Percentiles rank a stretch among this genome's conserved stretches.
These are phyloP conservation scores for Aspergillus bridgeri DNA, from an alignment of 495 filamentous ascomycete species.

Conservation along the genomic window DNA sequence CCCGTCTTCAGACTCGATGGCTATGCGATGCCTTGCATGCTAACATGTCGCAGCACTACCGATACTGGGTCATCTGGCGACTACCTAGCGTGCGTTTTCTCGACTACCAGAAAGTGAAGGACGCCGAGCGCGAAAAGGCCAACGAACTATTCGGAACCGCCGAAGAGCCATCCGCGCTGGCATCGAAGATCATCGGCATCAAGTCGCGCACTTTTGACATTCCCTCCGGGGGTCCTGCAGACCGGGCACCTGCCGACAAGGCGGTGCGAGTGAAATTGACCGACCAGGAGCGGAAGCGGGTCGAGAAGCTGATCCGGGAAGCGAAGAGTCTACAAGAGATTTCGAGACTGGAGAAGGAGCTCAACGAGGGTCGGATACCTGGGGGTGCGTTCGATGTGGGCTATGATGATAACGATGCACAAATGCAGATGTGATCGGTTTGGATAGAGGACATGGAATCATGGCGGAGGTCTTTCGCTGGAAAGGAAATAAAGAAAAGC, in stretches of 20 bases:
- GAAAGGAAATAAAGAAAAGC: no score
- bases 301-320: conserved; percentile 71
- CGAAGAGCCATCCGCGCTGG: conserved; percentile 73
- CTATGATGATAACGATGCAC: conserved; percentile 31
- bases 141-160: conserved; percentile 76
- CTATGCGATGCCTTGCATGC: not conserved
- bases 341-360: conserved; percentile 73
- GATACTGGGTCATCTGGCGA: conserved; percentile 86
- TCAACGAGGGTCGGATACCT: conserved; percentile 83
- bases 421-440: conserved; percentile 34
- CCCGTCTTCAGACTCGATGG: not conserved
- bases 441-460: no score
- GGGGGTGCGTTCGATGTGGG: conserved; percentile 54
- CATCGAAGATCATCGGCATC: conserved; percentile 82
- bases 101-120: conserved; percentile 88
- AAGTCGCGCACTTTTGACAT: conserved; percentile 82
- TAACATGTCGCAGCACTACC: conserved; percentile 68
- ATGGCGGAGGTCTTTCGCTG: no score
- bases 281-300: conserved; percentile 62
- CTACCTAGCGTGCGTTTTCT: conserved; percentile 83
- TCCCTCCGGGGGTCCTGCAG: conserved; percentile 41
- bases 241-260: conserved; percentile 51
- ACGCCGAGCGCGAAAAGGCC: conserved; percentile 72
- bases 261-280: conserved; percentile 68
- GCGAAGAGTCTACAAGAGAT: conserved; percentile 87